Evolutionary conservation across 2,329 filamentous ascomycete genomes (phyloP), one percentile per base, ranked within the genome.

Genomic region (Claviceps paspali): DNA sequence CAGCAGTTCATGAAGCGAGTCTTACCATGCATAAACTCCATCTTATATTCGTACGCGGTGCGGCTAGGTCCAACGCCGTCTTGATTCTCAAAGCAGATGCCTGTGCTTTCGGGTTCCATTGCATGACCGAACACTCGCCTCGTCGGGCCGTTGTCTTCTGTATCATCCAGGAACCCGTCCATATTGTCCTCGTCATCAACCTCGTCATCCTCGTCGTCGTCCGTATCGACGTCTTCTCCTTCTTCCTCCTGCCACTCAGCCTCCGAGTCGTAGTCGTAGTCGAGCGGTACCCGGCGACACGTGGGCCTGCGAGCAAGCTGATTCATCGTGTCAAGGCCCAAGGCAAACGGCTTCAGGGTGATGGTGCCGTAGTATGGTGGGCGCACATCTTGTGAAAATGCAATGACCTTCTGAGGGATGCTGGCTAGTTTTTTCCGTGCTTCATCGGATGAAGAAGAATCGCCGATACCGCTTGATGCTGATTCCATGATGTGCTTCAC

Each of bases 151-250:
- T 56, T 52, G 42, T 91, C 83, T 37, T 92, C 83, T 5, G 83
- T 83, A 48, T 92, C 84, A 47, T 94, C 87, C 2, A 95, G 65
- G 51, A 95, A 95, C 14, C 77, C 87, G 4, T 85, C 83, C 77
- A 94, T 81, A 41, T 92, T 86, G 12, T 83, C 81, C n/a, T 76
- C 79, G 39, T 81, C 80, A 40, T 82, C 80, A 0, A 65, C 45
- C n/a, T 70, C 87, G 64, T 70, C 86, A 61, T 71, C 72, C 19
- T 70, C 72, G 21, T 70, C 68, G 7, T 81, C 77, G 15, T 81
- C 79, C 19, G 78, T 64, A 2, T 78, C 70, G 11, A 83, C 68
- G 35, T 81, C 76, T 30, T 82, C 79, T 19, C 80, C 79, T 39
- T 62, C 73, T 42, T 79, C 70, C 40, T 85, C 82, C 51, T 86